Evolutionary conservation across 2,329 filamentous ascomycete species (phyloP).

Genomic region (Neofusicoccum laricinum): DNA sequence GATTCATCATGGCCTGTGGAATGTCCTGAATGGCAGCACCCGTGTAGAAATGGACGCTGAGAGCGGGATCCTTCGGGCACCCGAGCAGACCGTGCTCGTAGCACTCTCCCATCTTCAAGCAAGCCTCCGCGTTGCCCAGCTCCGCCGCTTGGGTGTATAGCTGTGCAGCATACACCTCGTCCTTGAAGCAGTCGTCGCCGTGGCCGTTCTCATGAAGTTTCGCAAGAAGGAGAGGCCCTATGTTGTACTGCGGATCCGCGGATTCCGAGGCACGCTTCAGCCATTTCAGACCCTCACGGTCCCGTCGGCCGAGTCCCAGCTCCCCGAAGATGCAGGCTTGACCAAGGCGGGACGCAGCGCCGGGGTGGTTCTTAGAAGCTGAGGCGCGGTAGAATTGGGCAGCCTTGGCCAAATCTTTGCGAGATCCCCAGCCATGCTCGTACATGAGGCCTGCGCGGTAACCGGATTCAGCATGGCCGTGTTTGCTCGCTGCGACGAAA

Average conservation of each 20-base stretch:
- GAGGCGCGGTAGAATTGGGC: constrained; percentile 89
- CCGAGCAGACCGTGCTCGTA: constrained; percentile 89
- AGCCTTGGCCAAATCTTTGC: constrained; percentile 85
- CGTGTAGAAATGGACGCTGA: constrained; percentile 98
- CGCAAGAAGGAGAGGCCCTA: constrained; percentile 86
- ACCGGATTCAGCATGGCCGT: constrained; percentile 92
- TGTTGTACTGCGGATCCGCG: constrained; percentile 88
- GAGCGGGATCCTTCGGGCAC: constrained; percentile 84
- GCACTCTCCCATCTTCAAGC: constrained; percentile 86
- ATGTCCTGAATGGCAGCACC: constrained; percentile 82
- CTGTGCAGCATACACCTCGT: constrained; percentile 86
- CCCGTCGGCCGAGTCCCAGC: constrained; percentile 77
- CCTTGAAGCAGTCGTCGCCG: constrained; percentile 82
- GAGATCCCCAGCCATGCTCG: constrained; percentile 96
- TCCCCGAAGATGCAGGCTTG: constrained; percentile 88
- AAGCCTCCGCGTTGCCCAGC: constrained; percentile 81
- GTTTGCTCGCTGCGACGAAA: constrained; percentile 90
- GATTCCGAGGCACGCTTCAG: constrained; percentile 88
- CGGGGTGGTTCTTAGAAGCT: constrained; percentile 90
- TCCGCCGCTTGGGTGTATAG: constrained; percentile 93
- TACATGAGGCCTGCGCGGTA: constrained; percentile 94
- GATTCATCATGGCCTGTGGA: constrained; percentile 89
- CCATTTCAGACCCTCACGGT: constrained; percentile 93
- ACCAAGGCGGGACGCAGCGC: constrained; percentile 88
- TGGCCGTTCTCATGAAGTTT: constrained; percentile 89